Evolutionary conservation across 495 filamentous ascomycete species (phyloP), one percentile per base, ranked within the genome.

Genomic region (Aspergillus taichungensis): DNA sequence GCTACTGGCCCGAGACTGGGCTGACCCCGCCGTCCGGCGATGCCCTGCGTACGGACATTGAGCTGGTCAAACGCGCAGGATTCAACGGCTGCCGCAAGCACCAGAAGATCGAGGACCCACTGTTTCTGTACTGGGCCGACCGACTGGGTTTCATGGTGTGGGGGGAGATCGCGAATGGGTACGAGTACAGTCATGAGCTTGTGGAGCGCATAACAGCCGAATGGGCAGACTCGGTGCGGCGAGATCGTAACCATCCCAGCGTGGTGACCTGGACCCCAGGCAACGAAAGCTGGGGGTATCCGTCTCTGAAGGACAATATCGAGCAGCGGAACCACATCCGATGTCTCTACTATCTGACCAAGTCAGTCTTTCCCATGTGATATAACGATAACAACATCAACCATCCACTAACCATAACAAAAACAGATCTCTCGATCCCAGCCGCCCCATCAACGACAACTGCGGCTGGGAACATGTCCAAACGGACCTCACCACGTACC

Each of bases 201-300:
- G 59, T 74, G 9, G 65, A 74, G 13, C 63, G 76, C 6, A 76
- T 77, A 56, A 65, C 71, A 37, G 56, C 66, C 35, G 78, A 82
- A 53, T 82, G 78, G 77, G 55, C 58, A 1, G 75, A 76, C 53
- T 66, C 71, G 7, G 73, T 82, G 28, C 68, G 65, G 52, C 61
- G 76, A 27, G 77, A 79, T 51, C 74, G 79, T 47, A 80, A 78
- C 47, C 77, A 80, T 48, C 76, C 77, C 1, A 72, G 66, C 24
- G 56, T 82, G n/a, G 66, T 80, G n/a, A 69, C 72, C 6, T 82
- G 77, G 78, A 82, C 78, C 7, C 77, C 76, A 0, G 66, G 73
- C 27, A 82, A 82, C 47, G 77, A 82, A 55, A 78, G 74, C 59
- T 82, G 76, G 78, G 78, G 62, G 3, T 80, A 79, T 43, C 63